Evolutionary conservation across 1,139 yeast species (phyloP), one percentile per base, ranked within the genome.

Genomic region (Zygosaccharomyces pseudobailii): DNA sequence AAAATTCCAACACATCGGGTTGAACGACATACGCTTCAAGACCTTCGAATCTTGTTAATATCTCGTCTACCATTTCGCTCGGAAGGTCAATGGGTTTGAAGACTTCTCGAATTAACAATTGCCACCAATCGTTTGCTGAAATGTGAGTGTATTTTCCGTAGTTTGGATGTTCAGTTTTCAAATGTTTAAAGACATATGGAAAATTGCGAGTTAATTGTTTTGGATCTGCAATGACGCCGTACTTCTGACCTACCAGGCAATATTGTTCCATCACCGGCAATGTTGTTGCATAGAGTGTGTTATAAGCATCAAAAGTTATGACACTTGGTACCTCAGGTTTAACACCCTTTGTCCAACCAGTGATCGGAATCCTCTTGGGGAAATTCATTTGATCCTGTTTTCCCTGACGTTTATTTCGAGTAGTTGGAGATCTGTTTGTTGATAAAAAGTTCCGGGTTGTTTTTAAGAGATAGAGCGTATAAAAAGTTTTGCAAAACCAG

Each of bases 291-390:
- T 81, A 82, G 7, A 84, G 62, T 0, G 89, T 83, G 38, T 80
- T 82, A 64, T 81, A 83, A 0, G 82, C 84, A 65, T 84, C 90
- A 51, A 84, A 74, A 0, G 88, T 79, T 0, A 84, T 65, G 10
- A 82, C 61, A 35, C 69, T 69, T 2, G 87, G 86, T 36, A 65
- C 39, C 13, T 39, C 36, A 9, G 53, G 53, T 42, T 41, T 48
- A 6, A 30, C 19, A 5, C 38, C 41, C 6, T 30, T 33, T 5
- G 44, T 38, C 56, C 56, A 54, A 8, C 42, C 35, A n/a, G 30
- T 36, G 8, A 53, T 28, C 7, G 57, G 45, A 21, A 52, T 33
- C 27, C 52, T 49, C 42, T 46, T 56, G 4, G 59, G 59, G 38
- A 49, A 53, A 4, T 48, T 51, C 55, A 54, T 54, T 17, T 27